A percentile compares a stretch with the other conserved stretches of the same genome.
Conservation (phyloP, 495 filamentous ascomycete genomes). For the Amorphotheca resinae region DNA sequence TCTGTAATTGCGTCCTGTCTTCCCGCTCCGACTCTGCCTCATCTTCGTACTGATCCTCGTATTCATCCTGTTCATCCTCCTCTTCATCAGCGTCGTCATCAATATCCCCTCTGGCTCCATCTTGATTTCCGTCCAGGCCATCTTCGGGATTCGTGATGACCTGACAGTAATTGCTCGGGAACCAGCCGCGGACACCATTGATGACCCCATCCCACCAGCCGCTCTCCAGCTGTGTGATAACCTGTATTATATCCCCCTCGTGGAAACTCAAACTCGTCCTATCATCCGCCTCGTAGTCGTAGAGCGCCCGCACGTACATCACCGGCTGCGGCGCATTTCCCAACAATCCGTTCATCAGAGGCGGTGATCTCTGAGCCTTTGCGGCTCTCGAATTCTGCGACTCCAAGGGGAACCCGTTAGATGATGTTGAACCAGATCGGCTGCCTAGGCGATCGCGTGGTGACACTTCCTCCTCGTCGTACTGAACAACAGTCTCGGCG, state of each 20-base stretch:
- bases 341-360: slow-evolving; percentile 55
- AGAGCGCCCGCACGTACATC: slow-evolving; percentile 89
- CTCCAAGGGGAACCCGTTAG: slow-evolving; percentile 2
- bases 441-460: slow-evolving; percentile 4
- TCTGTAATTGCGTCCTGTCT: slow-evolving; percentile 46
- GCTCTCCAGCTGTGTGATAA: slow-evolving; percentile 93
- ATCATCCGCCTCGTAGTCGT: slow-evolving; percentile 96
- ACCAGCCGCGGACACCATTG: slow-evolving; percentile 88
- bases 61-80: slow-evolving; percentile 50
- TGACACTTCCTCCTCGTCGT: slow-evolving; percentile 12
- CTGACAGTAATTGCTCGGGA: slow-evolving; percentile 96
- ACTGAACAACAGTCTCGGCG: slow-evolving; percentile 12
- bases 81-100: slow-evolving; percentile 20
- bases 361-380: slow-evolving; percentile 17
- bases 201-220: slow-evolving; percentile 99
- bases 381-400: slow-evolving; percentile 9
- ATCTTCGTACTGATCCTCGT: slow-evolving; percentile 59
- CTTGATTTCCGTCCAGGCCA: slow-evolving; percentile 33
- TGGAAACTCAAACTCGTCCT: slow-evolving; percentile 91
- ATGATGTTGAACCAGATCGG: slow-evolving; percentile 6
- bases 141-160: slow-evolving; percentile 67
- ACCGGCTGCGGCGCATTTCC: slow-evolving; percentile 60
- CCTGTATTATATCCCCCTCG: slow-evolving; percentile 91
- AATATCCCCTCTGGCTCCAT: slow-evolving; percentile 1
- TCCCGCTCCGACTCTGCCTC: slow-evolving; percentile 51